Evolutionary conservation across 2,329 filamentous ascomycete species (phyloP).

Genomic region (Microdochium nivale): DNA sequence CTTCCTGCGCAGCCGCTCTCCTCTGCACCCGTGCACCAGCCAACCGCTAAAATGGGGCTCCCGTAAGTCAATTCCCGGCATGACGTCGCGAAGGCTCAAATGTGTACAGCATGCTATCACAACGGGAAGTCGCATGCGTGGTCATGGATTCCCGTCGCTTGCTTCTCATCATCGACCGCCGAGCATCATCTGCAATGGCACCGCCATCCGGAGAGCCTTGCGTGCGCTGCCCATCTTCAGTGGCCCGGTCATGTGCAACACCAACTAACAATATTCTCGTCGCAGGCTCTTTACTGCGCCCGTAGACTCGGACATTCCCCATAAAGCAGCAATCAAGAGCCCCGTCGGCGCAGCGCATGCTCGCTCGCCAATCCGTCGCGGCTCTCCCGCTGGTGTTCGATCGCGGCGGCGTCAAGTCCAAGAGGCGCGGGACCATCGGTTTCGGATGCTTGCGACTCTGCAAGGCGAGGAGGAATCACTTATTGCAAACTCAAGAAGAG

Average conservation of each 20-base stretch:
- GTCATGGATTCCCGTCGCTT: conserved; percentile 4
- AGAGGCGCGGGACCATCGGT: conserved; percentile 21
- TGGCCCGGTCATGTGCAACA: conserved; percentile 1
- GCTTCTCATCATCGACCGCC: neutral
- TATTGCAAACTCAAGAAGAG: neutral
- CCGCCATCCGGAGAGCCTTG: neutral
- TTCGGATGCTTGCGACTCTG: conserved; percentile 17
- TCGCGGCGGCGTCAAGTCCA: conserved; percentile 19
- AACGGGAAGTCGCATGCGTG: neutral
- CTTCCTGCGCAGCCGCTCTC: neutral
- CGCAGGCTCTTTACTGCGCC: conserved; percentile 37
- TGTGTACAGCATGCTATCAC: neutral
- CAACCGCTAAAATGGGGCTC: conserved; percentile 30
- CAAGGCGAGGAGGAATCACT: conserved; percentile 5
- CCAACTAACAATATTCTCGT: neutral
- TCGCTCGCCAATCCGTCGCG: conserved; percentile 32
- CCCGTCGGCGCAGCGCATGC: conserved; percentile 13
- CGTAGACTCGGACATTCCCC: conserved; percentile 31
- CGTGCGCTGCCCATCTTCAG: conserved; percentile 7
- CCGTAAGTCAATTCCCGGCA: conserved; percentile 29
- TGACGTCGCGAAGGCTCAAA: conserved; percentile 9
- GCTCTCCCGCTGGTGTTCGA: conserved; percentile 4
- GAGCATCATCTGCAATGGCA: neutral
- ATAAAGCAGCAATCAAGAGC: conserved; percentile 23
- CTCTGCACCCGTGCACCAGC: conserved; percentile 8